Base-by-base conservation (phyloP, 306 rosid species). In the Lablab purpureus region DNA sequence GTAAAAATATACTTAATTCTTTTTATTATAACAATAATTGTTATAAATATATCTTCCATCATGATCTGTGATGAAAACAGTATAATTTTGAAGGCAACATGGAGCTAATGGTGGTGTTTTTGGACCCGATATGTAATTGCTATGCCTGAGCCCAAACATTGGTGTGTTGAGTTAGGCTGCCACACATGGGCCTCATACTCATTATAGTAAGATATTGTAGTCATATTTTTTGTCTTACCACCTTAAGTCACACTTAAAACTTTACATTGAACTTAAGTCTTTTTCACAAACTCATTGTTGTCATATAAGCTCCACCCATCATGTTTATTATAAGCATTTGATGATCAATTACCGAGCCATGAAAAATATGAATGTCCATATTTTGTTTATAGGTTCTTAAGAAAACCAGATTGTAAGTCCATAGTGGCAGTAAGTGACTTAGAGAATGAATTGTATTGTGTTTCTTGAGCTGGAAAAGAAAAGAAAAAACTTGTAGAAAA, bases 71-170 rank as follows among this genome's bases (percentile, higher is more conserved):
- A 37, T 60, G 13, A 3, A 60, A 46, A 17, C 22, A 14, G n/a
- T 14, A 4, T 6, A 27, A 9, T 9, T 67, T 56, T 36, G 18
- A 4, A 34, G 76, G 55, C 17, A 43, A 10, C 72, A 47, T 65
- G 71, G 36, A 62, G 51, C 60, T 56, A 65, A 18, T 55, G 28
- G 40, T 37, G 14, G 43, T 49, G 7, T 23, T 54, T 46, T 34
- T 47, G 75, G 56, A 64, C 62, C 73, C 36, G 15, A 27, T 32
- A 47, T 47, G 13, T 19, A 13, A 23, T 37, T 59, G 75, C 17
- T 11, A 45, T 9, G 11, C 8, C 3, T 0, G 27, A 47, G 58
- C 69, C 83, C 72, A 77, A 71, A 67, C 10, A 14, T 7, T 0
- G 19, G 3, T 27, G 22, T 15, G 67, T 28, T 13, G 11, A 60